A percentile compares a stretch with the other conserved stretches of the same genome.
Evolutionary conservation across 2,329 filamentous ascomycete species (phyloP).

Genomic region (Epichloe scottii): DNA sequence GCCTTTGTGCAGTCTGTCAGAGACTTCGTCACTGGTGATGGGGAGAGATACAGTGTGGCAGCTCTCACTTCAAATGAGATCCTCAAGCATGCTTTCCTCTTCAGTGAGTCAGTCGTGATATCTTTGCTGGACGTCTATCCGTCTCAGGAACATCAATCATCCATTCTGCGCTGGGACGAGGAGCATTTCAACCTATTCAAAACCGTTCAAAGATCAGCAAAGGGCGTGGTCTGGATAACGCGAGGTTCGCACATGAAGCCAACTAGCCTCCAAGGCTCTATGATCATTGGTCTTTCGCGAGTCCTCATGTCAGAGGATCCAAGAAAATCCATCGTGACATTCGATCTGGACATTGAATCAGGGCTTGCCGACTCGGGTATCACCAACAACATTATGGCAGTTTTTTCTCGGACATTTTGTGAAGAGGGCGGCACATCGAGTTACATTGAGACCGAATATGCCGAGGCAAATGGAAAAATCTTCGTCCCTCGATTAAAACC

Average conservation of each 20-base stretch:
- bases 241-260: slow-evolving; percentile 26
- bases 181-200: slow-evolving; percentile 29
- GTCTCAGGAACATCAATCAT: slow-evolving; percentile 9
- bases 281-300: slow-evolving; percentile 33
- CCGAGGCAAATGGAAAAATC: slow-evolving; percentile 23
- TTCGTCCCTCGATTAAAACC: slow-evolving; percentile 33
- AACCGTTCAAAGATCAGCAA: slow-evolving; percentile 22
- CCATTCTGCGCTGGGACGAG: slow-evolving; percentile 27
- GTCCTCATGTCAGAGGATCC: slow-evolving; percentile 37
- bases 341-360: slow-evolving; percentile 25
- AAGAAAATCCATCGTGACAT: slow-evolving; percentile 27
- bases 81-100: slow-evolving; percentile 7
- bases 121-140: slow-evolving; percentile 32
- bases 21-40: not conserved
- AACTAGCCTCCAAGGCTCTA: slow-evolving; percentile 23
- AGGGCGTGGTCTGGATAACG: slow-evolving; percentile 36
- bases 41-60: not conserved
- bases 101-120: slow-evolving; percentile 22
- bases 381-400: slow-evolving; percentile 11
- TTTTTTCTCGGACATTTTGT: slow-evolving; percentile 16
- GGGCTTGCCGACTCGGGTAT: slow-evolving; percentile 8
- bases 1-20: not conserved
- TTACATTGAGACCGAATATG: slow-evolving; percentile 30
- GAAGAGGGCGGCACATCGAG: slow-evolving; percentile 3
- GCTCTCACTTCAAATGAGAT: slow-evolving; percentile 1